Base-by-base conservation (phyloP, 108 stramenopile species). In the Nannochloropsis oceanica region DNA sequence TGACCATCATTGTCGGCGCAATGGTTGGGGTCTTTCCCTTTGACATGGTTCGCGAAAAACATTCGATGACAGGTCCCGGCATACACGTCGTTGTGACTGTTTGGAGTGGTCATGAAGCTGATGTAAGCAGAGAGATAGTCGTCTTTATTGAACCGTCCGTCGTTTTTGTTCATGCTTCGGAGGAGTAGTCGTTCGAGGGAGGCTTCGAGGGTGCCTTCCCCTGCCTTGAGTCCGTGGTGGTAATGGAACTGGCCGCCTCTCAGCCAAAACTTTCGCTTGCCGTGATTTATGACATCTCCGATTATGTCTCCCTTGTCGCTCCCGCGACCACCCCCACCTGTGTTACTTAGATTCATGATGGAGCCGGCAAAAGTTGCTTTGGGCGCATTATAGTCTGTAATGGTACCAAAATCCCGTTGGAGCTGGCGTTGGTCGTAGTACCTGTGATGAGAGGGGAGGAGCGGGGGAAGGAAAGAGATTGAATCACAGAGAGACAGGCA, bases 1-100 rank as follows among this genome's bases (percentile, higher is more conserved):
- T 96, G 96, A 8, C 88, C 87, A 86, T 96, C 96, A 80, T 96
- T 95, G 85, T 94, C 96, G 43, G 96, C 94, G 84, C 96, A 96
- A 80, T 95, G 89, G 79, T 90, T 84, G 12, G 92, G 93, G 82
- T 89, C 84, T 81, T 92, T 82, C 13, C 89, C 84, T 82, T 90
- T 89, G 7, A 93, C 85, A 44, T 92, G 81, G 79, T 96, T 96
- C 13, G 94, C 92, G 86, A 96, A 95, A 92, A 95, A 96, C 94
- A 96, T 95, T 22, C 96, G 93, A 86, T 96, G 96, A 84, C 94
- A 94, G 0, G 96, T 95, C 13, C 90, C 92, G 3, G 94, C 95
- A 85, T 96, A 96, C 2, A 95, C 93, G 89, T 96, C 96, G 87
- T 94, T 94, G 84, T 96, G 95, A 13, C 91, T 91, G 43, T 90